phyloP scores from a whole-genome alignment of 108 stramenopile genomes.

The Aureococcus anophagefferens region DNA sequence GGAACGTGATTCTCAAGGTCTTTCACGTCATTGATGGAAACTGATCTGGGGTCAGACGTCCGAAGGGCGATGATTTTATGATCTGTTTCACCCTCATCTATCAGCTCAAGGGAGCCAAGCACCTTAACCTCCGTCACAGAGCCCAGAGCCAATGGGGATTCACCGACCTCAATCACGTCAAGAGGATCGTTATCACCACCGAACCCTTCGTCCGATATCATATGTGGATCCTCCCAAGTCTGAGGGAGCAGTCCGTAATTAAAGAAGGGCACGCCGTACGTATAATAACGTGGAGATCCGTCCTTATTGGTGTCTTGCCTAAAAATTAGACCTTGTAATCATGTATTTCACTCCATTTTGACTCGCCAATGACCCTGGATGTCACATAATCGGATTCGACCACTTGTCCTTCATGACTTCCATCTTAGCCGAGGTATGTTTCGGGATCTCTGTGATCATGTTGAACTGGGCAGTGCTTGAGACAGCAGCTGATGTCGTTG shows the following conservation, averaged over 20 bases:
- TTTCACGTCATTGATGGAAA: constrained; percentile 50
- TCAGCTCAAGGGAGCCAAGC: constrained; percentile 82
- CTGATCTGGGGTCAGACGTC: constrained; percentile 56
- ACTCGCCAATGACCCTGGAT: no score
- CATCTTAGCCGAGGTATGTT: constrained; percentile 91
- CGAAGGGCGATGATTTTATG: constrained; percentile 89
- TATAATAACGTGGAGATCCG: constrained; percentile 86
- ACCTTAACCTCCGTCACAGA: constrained; percentile 78
- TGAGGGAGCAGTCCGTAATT: constrained; percentile 94
- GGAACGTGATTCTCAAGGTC: constrained; percentile 76
- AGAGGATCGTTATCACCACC: constrained; percentile 97
- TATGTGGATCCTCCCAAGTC: constrained; percentile 91
- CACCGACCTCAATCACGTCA: constrained; percentile 91
- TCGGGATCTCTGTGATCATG: constrained; percentile 86
- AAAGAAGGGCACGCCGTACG: constrained; percentile 92
- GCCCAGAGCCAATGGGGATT: constrained; percentile 70
- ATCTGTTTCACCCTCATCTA: constrained; percentile 96
- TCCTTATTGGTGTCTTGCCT: constrained; percentile 88
- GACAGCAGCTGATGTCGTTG: no score
- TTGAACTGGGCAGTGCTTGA: constrained; percentile 37
- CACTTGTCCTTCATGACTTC: constrained; percentile 70
- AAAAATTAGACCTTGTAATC: no score
- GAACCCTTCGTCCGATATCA: constrained; percentile 53
- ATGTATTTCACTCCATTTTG: no score
- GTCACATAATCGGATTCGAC: constrained; percentile 58